Evolutionary conservation across 768 basidiomycete genomes (phyloP).

Genomic region (Tulasnella sp.): DNA sequence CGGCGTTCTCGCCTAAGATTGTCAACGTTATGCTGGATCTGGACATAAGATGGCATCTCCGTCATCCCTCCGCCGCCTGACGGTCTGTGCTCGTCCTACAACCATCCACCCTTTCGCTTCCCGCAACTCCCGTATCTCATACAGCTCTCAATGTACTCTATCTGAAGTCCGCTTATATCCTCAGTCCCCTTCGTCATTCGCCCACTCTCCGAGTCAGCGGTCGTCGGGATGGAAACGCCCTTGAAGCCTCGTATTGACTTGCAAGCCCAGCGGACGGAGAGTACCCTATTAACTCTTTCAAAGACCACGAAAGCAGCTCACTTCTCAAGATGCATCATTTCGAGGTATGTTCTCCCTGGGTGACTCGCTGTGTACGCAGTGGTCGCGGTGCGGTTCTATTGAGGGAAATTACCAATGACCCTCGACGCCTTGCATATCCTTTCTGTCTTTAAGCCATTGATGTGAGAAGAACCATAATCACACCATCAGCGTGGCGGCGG

Average conservation of each 20-base stretch:
- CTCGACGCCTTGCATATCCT: neutral
- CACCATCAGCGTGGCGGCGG: neutral
- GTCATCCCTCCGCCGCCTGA: neutral
- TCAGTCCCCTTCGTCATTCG: neutral
- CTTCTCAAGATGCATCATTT: neutral
- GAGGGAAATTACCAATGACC: too few relatives aligned
- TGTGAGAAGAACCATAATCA: neutral
- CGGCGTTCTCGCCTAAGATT: too few relatives aligned
- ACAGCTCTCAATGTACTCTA: neutral
- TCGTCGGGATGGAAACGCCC: neutral
- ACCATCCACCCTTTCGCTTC: neutral
- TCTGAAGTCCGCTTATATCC: neutral
- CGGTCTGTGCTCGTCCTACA: neutral
- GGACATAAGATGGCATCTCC: neutral
- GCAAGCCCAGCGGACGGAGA: neutral
- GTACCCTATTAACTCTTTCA: neutral
- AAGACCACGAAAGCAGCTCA: neutral
- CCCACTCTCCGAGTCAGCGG: neutral
- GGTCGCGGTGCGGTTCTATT: neutral
- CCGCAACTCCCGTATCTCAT: neutral
- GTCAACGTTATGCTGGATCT: neutral
- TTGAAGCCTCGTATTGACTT: neutral
- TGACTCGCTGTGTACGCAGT: neutral
- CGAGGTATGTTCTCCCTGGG: neutral
- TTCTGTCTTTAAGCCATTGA: neutral